Conservation (phyloP, 1,139 yeast genomes). For the Blastobotrys buckinghamii region DNA sequence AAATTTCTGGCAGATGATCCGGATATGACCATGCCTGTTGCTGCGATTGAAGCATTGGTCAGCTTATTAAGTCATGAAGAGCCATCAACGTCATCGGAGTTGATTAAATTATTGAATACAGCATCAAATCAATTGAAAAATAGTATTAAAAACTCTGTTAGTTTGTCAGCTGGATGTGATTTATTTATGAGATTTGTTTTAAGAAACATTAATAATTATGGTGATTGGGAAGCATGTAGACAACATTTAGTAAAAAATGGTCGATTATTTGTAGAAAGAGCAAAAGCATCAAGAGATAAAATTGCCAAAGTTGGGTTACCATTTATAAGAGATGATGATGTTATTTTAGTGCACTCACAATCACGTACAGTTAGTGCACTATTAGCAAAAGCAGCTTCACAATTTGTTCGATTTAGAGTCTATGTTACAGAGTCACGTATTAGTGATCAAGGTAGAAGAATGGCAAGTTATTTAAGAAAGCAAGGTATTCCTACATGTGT, state of each 20-base stretch:
- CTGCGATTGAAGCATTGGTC: conserved; percentile 92
- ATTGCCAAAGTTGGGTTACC: conserved; percentile 86
- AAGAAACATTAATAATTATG: conserved; percentile 79
- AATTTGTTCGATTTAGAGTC: conserved; percentile 78
- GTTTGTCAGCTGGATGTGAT: conserved; percentile 96
- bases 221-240: conserved; percentile 95
- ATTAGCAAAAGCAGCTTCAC: conserved; percentile 65
- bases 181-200: conserved; percentile 89
- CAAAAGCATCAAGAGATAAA: conserved; percentile 81
- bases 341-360: conserved; percentile 79
- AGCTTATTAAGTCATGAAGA: conserved; percentile 74
- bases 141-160: conserved; percentile 83
- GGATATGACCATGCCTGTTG: conserved; percentile 98
- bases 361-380: conserved; percentile 86
- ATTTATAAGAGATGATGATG: conserved; percentile 90
- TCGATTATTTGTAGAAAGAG: conserved; percentile 82
- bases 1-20: conserved; percentile 77
- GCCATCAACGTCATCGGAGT: conserved; percentile 90
- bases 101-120: conserved; percentile 70
- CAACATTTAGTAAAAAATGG: conserved; percentile 90
- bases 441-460: conserved; percentile 67
- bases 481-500: conserved; percentile 89
- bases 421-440: conserved; percentile 93
- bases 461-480: conserved; percentile 63
- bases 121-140: conserved; percentile 70